Evolutionary conservation across 1,284 basidiomycete genomes (phyloP), one percentile per base, ranked within the genome.

Genomic region (Rhodotorula mucilaginosa): DNA sequence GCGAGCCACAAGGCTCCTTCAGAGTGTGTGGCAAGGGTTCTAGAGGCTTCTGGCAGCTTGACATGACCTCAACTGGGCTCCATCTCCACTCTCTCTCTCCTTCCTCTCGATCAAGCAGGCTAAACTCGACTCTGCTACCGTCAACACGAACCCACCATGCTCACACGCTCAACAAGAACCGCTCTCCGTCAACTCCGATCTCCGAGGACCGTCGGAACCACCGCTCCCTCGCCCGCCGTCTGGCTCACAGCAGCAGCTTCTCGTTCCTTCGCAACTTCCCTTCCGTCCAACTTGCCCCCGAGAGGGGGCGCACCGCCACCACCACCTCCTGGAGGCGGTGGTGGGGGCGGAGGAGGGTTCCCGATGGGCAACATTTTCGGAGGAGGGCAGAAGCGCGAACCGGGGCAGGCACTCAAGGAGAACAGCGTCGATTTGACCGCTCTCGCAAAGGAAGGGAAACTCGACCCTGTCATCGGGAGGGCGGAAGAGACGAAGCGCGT

Each of bases 351-450:
- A 6, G 76, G 77, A 34, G 78, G 78, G 1, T 75, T 74, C 61
- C 77, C 78, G 10, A 61, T 79, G 47, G 79, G 78, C 61, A 80
- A 79, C 70, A 80, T 80, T 58, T 80, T 80, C 59, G 72, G 74
- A n/a, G 74, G 67, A 34, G 72, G 68, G 54, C 74, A 64, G 64
- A 72, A 72, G 72, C 74, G 72, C 60, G 76, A 64, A 71, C 71
- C 74, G 31, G 74, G 78, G 13, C 72, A 73, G 65, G 70, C 78
- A 5, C 72, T 80, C 39, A 71, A 78, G 47, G 76, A 78, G 48
- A 75, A 92, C 88, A 91, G 90, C 68, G 84, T 90, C 12, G 93
- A 96, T 79, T 81, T 96, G 47, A 96, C 92, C 0, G 88, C 91
- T 76, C 83, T 93, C 74, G 93, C 93, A 4, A 86, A 83, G 74